Evolutionary conservation across 345 rosid genomes (phyloP).

Genomic region (Firmiana major): DNA sequence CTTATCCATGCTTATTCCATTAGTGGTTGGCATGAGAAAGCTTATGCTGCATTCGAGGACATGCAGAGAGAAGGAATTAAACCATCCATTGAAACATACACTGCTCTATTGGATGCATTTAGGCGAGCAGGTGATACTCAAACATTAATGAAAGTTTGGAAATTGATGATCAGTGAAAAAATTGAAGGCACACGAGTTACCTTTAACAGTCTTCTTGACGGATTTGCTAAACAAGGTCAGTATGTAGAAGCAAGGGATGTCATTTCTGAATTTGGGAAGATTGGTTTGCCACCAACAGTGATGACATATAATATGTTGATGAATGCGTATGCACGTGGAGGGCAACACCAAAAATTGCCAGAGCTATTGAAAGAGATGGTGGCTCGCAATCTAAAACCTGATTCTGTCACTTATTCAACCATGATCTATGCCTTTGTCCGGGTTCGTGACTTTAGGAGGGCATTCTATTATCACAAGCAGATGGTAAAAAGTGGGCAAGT

Average conservation of each 20-base stretch:
- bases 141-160: constrained; percentile 70
- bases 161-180: constrained; percentile 57
- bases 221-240: constrained; percentile 85
- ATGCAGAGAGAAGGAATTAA: constrained; percentile 64
- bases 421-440: constrained; percentile 86
- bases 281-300: constrained; percentile 71
- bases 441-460: constrained; percentile 84
- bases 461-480: constrained; percentile 80
- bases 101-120: constrained; percentile 76
- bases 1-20: constrained; percentile 88
- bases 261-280: constrained; percentile 66
- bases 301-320: constrained; percentile 93
- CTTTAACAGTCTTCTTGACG: constrained; percentile 78
- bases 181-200: constrained; percentile 69
- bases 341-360: constrained; percentile 71
- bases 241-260: constrained; percentile 84
- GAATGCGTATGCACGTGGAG: constrained; percentile 89
- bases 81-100: constrained; percentile 82
- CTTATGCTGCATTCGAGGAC: constrained; percentile 55
- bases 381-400: constrained; percentile 61
- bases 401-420: constrained; percentile 74
- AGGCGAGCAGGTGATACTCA: constrained; percentile 67
- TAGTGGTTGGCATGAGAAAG: constrained; percentile 78
- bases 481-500: constrained; percentile 83
- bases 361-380: constrained; percentile 84